A percentile compares a stretch with the other conserved stretches of the same genome.
phyloP scores from a whole-genome alignment of 139 green algal species.

The Coccomyxa sp. region DNA sequence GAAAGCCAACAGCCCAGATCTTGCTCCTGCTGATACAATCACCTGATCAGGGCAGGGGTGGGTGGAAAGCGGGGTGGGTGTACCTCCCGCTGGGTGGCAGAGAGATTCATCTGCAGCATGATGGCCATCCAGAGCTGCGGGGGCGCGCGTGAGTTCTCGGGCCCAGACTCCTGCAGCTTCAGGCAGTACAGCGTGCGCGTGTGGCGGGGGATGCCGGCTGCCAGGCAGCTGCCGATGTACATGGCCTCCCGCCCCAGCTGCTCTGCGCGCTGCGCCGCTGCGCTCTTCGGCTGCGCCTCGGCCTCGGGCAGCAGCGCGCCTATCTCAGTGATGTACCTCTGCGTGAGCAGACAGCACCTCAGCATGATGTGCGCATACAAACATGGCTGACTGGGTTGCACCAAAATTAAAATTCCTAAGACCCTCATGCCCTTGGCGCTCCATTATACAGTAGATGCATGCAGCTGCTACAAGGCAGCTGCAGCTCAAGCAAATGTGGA shows the following conservation, averaged over 20 bases:
- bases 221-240: slow-evolving; percentile 5
- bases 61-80: too few species aligned
- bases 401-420: too few species aligned
- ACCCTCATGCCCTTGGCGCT: too few species aligned
- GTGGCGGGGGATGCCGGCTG: neutral
- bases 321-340: neutral
- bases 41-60: too few species aligned
- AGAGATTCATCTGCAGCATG: neutral
- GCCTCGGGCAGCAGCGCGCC: slow-evolving; percentile 1
- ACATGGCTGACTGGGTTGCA: too few species aligned
- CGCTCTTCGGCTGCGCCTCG: neutral
- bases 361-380: too few species aligned
- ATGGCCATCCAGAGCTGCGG: neutral
- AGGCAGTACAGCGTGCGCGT: slow-evolving; percentile 7
- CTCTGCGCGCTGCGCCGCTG: neutral
- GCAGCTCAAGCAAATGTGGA: too few species aligned
- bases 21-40: too few species aligned
- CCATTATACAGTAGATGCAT: too few species aligned
- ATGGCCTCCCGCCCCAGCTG: slow-evolving; percentile 3
- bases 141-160: neutral
- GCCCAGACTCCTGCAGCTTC: neutral
- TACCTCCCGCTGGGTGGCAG: neutral
- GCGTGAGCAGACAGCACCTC: too few species aligned
- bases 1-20: slow-evolving; percentile 2
- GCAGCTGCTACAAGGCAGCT: too few species aligned